phyloP scores from a whole-genome alignment of 2,329 filamentous ascomycete species.

The Stromatinia cepivora region DNA sequence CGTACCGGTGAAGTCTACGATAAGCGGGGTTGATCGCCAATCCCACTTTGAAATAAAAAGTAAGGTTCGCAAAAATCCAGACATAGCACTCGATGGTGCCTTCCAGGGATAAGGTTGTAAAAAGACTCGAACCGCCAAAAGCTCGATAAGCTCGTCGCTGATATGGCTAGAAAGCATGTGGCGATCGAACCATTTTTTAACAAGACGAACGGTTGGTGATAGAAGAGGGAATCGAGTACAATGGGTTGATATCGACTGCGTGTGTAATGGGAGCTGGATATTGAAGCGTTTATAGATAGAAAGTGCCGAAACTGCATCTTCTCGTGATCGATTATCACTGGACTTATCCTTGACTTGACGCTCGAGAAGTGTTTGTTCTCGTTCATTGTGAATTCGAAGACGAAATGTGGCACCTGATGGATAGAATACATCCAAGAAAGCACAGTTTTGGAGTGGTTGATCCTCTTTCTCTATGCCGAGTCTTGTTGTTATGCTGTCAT shows the following conservation, averaged over 20 bases:
- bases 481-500: slow-evolving; percentile 62
- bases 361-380: slow-evolving; percentile 79
- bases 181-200: slow-evolving; percentile 85
- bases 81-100: slow-evolving; percentile 71
- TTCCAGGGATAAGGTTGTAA: slow-evolving; percentile 79
- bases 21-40: slow-evolving; percentile 80
- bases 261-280: slow-evolving; percentile 72
- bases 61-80: slow-evolving; percentile 80
- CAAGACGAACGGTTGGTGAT: slow-evolving; percentile 77
- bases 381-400: slow-evolving; percentile 83
- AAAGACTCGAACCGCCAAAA: slow-evolving; percentile 77
- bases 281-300: slow-evolving; percentile 71
- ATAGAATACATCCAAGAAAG: slow-evolving; percentile 80
- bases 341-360: slow-evolving; percentile 74
- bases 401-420: slow-evolving; percentile 73
- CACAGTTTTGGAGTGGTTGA: slow-evolving; percentile 69
- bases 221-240: slow-evolving; percentile 79
- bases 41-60: slow-evolving; percentile 84
- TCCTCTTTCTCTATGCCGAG: slow-evolving; percentile 79
- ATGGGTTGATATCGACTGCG: slow-evolving; percentile 75
- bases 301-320: slow-evolving; percentile 69
- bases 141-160: slow-evolving; percentile 77
- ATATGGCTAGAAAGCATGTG: slow-evolving; percentile 81
- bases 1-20: slow-evolving; percentile 72
- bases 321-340: slow-evolving; percentile 62